Evolutionary conservation across 2,329 filamentous ascomycete genomes (phyloP).

Genomic region (Fonsecaea erecta): DNA sequence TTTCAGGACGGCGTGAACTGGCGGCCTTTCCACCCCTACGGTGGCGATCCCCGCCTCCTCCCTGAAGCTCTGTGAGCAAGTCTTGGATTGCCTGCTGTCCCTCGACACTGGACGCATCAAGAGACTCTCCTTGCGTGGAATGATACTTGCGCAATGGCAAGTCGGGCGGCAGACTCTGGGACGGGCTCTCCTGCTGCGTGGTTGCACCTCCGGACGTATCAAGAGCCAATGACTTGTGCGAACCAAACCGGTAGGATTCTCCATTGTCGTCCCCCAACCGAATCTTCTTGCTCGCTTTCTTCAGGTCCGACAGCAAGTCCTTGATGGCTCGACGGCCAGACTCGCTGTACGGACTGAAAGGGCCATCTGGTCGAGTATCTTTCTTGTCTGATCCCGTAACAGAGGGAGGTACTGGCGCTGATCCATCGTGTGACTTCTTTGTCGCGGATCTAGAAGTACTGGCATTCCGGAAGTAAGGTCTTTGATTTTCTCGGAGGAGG

Average conservation of each 20-base stretch:
- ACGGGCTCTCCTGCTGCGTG: background rate
- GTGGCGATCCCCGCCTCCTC: background rate
- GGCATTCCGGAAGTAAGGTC: background rate
- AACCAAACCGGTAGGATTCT: background rate
- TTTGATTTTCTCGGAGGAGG: background rate
- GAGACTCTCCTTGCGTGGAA: constrained; percentile 2
- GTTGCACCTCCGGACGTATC: background rate
- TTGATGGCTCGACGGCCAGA: constrained; percentile 2
- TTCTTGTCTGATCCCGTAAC: background rate
- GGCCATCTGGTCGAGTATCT: background rate
- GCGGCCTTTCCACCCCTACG: constrained; percentile 3
- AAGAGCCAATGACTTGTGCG: background rate
- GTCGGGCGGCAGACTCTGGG: background rate
- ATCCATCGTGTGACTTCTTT: background rate
- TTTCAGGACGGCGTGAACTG: background rate
- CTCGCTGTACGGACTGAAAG: constrained; percentile 26
- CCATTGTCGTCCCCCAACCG: constrained; percentile 4
- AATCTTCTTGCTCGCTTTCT: background rate
- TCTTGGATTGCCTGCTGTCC: constrained; percentile 2
- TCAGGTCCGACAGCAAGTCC: background rate
- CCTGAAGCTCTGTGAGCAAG: constrained; percentile 2
- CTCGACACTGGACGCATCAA: constrained; percentile 6
- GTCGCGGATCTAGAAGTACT: background rate
- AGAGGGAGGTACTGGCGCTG: background rate
- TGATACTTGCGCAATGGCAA: background rate